phyloP scores from a whole-genome alignment of 2,329 filamentous ascomycete genomes.

The Cadophora sp. region DNA sequence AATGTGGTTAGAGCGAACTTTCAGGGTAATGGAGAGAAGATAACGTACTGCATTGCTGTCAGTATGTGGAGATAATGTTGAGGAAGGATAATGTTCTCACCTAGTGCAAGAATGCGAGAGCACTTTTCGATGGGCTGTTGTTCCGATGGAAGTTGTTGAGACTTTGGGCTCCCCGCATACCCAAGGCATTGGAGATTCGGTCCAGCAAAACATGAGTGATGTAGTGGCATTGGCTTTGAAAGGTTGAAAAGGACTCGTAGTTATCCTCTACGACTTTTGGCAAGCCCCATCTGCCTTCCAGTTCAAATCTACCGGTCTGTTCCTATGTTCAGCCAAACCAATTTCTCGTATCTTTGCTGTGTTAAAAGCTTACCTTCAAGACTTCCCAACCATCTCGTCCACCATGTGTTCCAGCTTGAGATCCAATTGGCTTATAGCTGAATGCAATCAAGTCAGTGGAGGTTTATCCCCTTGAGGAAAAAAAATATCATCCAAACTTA shows the following conservation, averaged over 20 bases:
- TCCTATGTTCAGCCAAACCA: background rate
- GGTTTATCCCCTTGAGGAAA: too few species aligned
- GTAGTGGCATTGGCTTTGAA: background rate
- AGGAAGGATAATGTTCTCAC: constrained; percentile 1
- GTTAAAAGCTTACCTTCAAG: background rate
- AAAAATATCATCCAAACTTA: too few species aligned
- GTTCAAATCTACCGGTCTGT: background rate
- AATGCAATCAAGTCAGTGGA: background rate
- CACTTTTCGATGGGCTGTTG: background rate
- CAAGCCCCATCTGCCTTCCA: background rate
- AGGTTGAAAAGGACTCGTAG: background rate
- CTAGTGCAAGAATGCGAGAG: constrained; percentile 26
- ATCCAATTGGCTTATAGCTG: constrained; percentile 7
- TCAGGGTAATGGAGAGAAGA: too few species aligned
- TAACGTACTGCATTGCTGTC: background rate
- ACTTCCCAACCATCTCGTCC: background rate
- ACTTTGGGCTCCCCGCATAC: background rate
- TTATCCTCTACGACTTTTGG: background rate
- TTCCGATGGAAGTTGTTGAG: background rate
- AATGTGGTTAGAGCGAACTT: too few species aligned
- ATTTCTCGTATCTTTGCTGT: background rate
- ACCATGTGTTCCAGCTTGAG: background rate
- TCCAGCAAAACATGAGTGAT: background rate
- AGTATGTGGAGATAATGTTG: background rate
- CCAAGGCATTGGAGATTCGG: background rate